Conservation (phyloP, 805 yeast species). For the Ogataea henricii region DNA sequence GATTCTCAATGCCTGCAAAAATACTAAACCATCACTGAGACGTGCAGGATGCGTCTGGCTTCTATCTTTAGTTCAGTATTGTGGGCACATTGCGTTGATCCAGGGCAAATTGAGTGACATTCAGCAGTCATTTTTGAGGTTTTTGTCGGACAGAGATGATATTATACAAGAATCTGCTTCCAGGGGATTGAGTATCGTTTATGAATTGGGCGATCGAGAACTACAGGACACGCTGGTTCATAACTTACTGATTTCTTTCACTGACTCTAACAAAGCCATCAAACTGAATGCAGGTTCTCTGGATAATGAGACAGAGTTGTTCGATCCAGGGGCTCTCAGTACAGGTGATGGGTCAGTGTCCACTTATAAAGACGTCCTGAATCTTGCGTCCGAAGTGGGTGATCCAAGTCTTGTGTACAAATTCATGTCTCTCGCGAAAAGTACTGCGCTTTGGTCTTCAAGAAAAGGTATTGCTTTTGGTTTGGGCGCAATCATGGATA, state of each 20-base stretch:
- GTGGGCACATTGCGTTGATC: constrained; percentile 50
- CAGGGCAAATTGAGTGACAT: constrained; percentile 52
- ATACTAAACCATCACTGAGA: constrained; percentile 73
- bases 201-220: constrained; percentile 70
- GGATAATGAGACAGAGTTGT: constrained; percentile 77
- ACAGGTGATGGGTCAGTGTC: constrained; percentile 87
- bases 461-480: constrained; percentile 95
- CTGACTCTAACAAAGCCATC: constrained; percentile 57
- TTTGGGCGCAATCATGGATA: constrained; percentile 79
- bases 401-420: constrained; percentile 93
- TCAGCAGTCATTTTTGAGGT: constrained; percentile 74
- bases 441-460: constrained; percentile 88
- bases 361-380: constrained; percentile 87
- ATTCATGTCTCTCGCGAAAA: constrained; percentile 89
- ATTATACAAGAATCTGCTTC: constrained; percentile 91
- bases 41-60: constrained; percentile 86
- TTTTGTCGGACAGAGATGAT: constrained; percentile 80
- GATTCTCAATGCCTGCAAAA: constrained; percentile 54
- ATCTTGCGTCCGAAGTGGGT: constrained; percentile 90
- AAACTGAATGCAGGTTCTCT: constrained; percentile 64
- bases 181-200: constrained; percentile 79
- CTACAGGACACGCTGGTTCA: constrained; percentile 73
- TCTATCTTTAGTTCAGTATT: constrained; percentile 74
- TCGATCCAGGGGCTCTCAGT: constrained; percentile 77
- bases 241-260: constrained; percentile 72